Base-by-base conservation (phyloP, 306 rosid species). In the Vigna reflexopilosa region DNA sequence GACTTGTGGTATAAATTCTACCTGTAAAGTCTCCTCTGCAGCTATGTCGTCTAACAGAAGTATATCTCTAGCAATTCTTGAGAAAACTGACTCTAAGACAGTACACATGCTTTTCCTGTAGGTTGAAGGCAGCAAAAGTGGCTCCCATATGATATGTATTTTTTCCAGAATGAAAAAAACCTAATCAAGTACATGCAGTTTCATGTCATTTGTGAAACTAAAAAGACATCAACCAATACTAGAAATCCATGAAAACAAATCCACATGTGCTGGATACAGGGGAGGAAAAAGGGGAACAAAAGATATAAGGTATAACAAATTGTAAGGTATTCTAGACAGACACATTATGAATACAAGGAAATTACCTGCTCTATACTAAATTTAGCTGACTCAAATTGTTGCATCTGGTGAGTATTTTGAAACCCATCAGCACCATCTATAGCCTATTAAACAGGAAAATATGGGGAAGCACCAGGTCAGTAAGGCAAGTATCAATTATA, bases 11-110 rank as follows among this genome's bases (percentile, higher is more conserved):
- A 70, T 62, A 44, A 48, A 69, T 72, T 50, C 32, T 77, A 90
- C 98, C 98, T 94, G 90, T 78, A 94, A 83, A 38, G 98, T 94
- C 87, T 94, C 97, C 40, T 95, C 97, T 24, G 95, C 98, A 66
- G 98, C 98, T 58, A 95, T 89, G 88, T 95, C 98, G 86, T 94
- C 98, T 67, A 94, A 77, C 72, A 89, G 86, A 72, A 92, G 93
- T 80, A 90, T 86, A 82, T 95, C 98, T 81, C 81, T 88, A 1
- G 87, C 62, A 49, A 92, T 90, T 85, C 96, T 88, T 57, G 89
- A 91, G 87, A 95, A 91, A 82, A 92, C 93, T 7, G 96, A 88
- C 79, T 95, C 98, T 40, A 95, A 83, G 38, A 95, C 89, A 66
- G 86, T 28, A 85, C 92, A 87, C 93, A 92, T 89, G 87, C 93